These are phyloP conservation scores for Trypanosomatidae sp. DNA, from an alignment of 208 protist species.

Conservation along the genomic window DNA sequence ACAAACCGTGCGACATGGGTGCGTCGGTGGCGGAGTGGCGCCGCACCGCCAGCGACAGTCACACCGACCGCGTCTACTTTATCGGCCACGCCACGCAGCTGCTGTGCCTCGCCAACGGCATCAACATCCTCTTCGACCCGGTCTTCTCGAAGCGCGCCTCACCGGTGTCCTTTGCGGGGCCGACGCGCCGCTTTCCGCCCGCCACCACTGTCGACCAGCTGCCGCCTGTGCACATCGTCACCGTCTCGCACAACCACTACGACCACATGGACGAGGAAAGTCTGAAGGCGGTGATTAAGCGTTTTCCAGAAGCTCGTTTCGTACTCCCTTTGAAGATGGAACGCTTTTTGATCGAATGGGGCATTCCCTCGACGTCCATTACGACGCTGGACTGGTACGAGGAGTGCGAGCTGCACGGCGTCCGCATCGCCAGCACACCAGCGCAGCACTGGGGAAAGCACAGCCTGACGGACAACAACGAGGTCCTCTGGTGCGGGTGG, in stretches of 20 bases:
- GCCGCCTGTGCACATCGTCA: slow-evolving; percentile 70
- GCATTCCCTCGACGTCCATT: slow-evolving; percentile 37
- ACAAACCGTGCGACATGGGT: slow-evolving; percentile 39
- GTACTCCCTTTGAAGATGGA: too few species aligned
- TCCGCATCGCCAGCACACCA: slow-evolving; percentile 53
- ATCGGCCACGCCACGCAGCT: slow-evolving; percentile 78
- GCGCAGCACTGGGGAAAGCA: slow-evolving; percentile 66
- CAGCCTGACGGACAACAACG: slow-evolving; percentile 46
- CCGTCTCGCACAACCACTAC: slow-evolving; percentile 90
- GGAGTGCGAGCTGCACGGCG: slow-evolving; percentile 31
- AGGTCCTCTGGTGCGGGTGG: slow-evolving; percentile 74
- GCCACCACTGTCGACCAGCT: slow-evolving; percentile 46
- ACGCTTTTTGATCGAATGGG: too few species aligned
- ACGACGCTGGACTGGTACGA: slow-evolving; percentile 56
- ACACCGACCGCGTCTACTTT: slow-evolving; percentile 59
- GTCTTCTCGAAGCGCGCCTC: slow-evolving; percentile 67
- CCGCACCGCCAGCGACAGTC: background rate
- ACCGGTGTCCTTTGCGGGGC: slow-evolving; percentile 60
- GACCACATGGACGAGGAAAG: slow-evolving; percentile 82
- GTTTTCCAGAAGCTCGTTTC: too few species aligned
- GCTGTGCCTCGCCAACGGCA: slow-evolving; percentile 58
- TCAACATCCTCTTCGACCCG: slow-evolving; percentile 86
- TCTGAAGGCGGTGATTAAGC: too few species aligned
- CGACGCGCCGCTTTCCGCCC: slow-evolving; percentile 35
- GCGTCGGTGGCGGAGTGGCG: slow-evolving; percentile 32